Percentiles rank a stretch among this genome's conserved stretches.
Evolutionary conservation across 306 rosid genomes (phyloP).

Genomic region (Dalbergia cultrata): DNA sequence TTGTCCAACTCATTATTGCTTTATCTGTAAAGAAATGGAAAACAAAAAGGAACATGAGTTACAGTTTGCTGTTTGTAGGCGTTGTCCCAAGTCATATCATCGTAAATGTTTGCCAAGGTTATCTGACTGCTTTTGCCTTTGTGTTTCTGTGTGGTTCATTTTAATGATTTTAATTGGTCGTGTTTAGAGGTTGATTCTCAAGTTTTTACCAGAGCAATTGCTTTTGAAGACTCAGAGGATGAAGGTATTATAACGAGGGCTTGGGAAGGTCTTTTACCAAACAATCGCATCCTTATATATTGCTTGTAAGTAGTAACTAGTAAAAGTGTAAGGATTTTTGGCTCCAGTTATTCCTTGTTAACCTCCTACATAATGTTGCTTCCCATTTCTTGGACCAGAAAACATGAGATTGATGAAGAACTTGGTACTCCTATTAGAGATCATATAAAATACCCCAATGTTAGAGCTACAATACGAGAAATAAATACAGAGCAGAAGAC

Average conservation of each 20-base stretch:
- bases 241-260: constrained; percentile 67
- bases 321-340: constrained; percentile 11
- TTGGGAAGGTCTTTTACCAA: constrained; percentile 80
- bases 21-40: constrained; percentile 79
- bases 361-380: constrained; percentile 34
- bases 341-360: constrained; percentile 41
- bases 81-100: constrained; percentile 92
- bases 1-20: constrained; percentile 88
- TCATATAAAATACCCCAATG: constrained; percentile 74
- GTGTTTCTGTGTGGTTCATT: constrained; percentile 1
- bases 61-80: constrained; percentile 94
- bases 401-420: constrained; percentile 76
- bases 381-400: constrained; percentile 56
- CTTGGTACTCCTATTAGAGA: constrained; percentile 81
- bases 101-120: constrained; percentile 94
- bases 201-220: constrained; percentile 67
- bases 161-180: constrained; percentile 8
- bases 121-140: constrained; percentile 30
- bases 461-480: constrained; percentile 48
- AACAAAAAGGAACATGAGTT: constrained; percentile 62
- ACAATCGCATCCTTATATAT: constrained; percentile 82
- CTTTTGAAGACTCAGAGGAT: constrained; percentile 60
- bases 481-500: constrained; percentile 49
- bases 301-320: constrained; percentile 93
- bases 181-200: constrained; percentile 46